Percentiles rank a stretch among this genome's conserved stretches.
Conservation (phyloP, 345 rosid species). For the Excoecaria cochinchinensis region DNA sequence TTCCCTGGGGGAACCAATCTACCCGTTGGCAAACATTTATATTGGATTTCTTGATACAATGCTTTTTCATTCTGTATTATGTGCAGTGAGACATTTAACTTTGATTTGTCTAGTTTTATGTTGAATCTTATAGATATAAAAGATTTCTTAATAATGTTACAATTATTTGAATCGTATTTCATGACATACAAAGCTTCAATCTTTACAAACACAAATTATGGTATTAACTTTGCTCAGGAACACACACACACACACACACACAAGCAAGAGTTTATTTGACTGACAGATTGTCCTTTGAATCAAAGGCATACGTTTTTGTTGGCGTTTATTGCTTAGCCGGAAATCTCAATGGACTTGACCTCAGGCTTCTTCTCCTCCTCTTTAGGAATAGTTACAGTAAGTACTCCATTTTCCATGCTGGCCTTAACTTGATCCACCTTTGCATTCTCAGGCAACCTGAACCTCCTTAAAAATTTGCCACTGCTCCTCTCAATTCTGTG, state of each 20-base stretch:
- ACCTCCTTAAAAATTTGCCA: constrained; percentile 10
- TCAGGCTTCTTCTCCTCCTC: constrained; percentile 1
- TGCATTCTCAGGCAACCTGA: constrained; percentile 13
- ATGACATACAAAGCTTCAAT: neutral
- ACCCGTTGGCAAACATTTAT: too few species aligned
- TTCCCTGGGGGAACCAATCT: too few species aligned
- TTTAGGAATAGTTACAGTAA: constrained; percentile 5
- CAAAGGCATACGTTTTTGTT: neutral
- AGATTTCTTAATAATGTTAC: neutral
- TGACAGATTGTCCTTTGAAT: neutral
- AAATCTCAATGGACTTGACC: neutral
- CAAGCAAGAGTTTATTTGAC: neutral
- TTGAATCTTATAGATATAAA: neutral
- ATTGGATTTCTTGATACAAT: neutral
- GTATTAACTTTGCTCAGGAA: neutral
- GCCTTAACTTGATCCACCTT: constrained; percentile 11
- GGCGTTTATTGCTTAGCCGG: neutral
- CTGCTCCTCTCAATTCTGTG: constrained; percentile 4
- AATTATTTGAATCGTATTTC: neutral
- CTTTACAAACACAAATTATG: neutral
- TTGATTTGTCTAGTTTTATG: neutral
- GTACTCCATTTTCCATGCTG: constrained; percentile 12
- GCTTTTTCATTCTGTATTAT: neutral
- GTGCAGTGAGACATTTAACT: neutral
- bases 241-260: neutral